Percentiles rank a stretch among this genome's conserved stretches.
Evolutionary conservation across 2,329 filamentous ascomycete genomes (phyloP).

Genomic region (Diaporthe vexans): DNA sequence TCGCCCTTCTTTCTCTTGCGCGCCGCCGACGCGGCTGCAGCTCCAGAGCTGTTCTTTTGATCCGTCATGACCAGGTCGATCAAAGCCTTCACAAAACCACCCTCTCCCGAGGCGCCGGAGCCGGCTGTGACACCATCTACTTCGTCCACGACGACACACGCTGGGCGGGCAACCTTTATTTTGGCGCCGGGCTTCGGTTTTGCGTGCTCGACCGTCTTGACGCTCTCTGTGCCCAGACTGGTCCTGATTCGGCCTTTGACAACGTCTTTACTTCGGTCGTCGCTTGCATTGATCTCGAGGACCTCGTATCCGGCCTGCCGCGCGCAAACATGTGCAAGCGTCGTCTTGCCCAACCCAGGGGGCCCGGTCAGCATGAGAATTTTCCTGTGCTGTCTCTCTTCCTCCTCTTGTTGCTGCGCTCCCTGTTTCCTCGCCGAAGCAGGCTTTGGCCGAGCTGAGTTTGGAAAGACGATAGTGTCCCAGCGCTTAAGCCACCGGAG

Average conservation of each 20-base stretch:
- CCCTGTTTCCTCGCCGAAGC: conserved; percentile 59
- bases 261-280: conserved; percentile 90
- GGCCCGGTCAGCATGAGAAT: conserved; percentile 92
- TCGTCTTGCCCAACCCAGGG: conserved; percentile 95
- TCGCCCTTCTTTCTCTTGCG: conserved; percentile 81
- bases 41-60: conserved; percentile 76
- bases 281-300: conserved; percentile 97
- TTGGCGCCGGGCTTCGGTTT: conserved; percentile 57
- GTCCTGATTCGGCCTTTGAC: conserved; percentile 93
- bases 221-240: conserved; percentile 93
- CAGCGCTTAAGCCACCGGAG: conserved; percentile 94
- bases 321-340: conserved; percentile 94
- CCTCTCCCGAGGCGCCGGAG: conserved; percentile 82
- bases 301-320: conserved; percentile 96
- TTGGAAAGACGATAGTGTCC: conserved; percentile 93
- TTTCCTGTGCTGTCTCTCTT: conserved; percentile 86
- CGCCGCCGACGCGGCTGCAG: conserved; percentile 47
- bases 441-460: conserved; percentile 72
- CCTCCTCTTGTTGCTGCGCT: conserved; percentile 64
- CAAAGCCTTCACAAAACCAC: conserved; percentile 94
- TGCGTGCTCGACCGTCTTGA: conserved; percentile 78
- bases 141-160: conserved; percentile 96
- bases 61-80: conserved; percentile 91
- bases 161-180: conserved; percentile 83
- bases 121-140: conserved; percentile 94